Evolutionary conservation across 345 rosid species (phyloP).

Genomic region (Acer saccharum): DNA sequence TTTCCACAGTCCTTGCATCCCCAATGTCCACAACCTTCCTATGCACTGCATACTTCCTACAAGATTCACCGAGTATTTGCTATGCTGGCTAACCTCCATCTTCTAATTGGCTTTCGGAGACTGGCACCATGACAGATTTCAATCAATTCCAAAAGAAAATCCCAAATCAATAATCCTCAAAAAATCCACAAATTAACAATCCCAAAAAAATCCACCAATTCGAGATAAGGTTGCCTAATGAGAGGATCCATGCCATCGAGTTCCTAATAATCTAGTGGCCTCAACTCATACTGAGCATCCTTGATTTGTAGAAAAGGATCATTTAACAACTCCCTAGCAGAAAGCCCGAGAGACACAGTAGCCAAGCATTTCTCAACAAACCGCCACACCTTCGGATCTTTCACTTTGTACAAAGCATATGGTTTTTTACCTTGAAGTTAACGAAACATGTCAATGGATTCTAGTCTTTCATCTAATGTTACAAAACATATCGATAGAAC

Average conservation of each 20-base stretch:
- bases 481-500: not conserved
- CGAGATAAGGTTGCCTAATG: conserved; percentile 53
- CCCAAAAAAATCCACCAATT: not conserved
- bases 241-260: conserved; percentile 45
- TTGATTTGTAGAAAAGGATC: conserved; percentile 75
- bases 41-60: conserved; percentile 90
- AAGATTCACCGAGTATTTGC: conserved; percentile 84
- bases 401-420: conserved; percentile 76
- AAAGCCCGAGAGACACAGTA: conserved; percentile 73
- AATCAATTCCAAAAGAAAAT: too few species aligned
- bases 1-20: conserved; percentile 80
- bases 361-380: conserved; percentile 94
- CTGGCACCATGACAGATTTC: conserved; percentile 38
- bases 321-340: conserved; percentile 78
- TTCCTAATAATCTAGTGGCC: conserved; percentile 47
- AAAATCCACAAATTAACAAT: too few species aligned
- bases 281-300: conserved; percentile 57
- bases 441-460: conserved; percentile 26
- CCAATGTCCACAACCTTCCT: conserved; percentile 96
- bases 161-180: too few species aligned
- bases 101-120: conserved; percentile 85
- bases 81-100: conserved; percentile 88
- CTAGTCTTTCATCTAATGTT: conserved; percentile 8
- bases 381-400: conserved; percentile 70
- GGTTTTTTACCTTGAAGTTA: conserved; percentile 82